These are phyloP conservation scores for Scutellaria galericulata DNA, from an alignment of 257 asterid genomes.

Conservation along the genomic window DNA sequence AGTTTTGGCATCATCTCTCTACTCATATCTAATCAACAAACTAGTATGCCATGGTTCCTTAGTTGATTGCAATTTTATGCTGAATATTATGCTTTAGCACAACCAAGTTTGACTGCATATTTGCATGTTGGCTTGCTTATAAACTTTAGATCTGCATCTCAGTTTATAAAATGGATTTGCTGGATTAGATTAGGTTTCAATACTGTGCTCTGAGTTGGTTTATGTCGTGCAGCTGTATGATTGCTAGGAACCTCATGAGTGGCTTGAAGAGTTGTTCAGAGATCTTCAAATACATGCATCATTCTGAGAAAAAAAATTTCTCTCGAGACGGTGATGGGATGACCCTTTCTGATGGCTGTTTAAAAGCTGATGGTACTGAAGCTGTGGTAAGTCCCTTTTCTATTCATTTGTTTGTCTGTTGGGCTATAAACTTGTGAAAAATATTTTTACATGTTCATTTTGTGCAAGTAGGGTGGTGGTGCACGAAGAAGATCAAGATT, in stretches of 20 bases:
- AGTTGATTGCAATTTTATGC: constrained; percentile 15
- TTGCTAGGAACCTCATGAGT: constrained; percentile 89
- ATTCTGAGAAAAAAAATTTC: constrained; percentile 56
- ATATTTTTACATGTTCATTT: constrained; percentile 27
- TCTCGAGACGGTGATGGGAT: constrained; percentile 56
- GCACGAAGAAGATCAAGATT: constrained; percentile 88
- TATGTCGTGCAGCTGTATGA: constrained; percentile 81
- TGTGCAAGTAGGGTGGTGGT: constrained; percentile 64
- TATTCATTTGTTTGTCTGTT: constrained; percentile 26
- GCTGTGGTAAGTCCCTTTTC: constrained; percentile 54
- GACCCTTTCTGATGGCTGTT: constrained; percentile 58
- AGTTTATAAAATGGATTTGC: constrained; percentile 8
- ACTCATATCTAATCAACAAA: constrained; percentile 23
- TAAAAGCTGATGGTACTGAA: constrained; percentile 75
- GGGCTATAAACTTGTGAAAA: constrained; percentile 24
- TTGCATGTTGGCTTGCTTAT: constrained; percentile 3
- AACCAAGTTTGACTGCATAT: constrained; percentile 10
- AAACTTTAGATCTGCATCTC: constrained; percentile 5
- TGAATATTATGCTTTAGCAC: constrained; percentile 20
- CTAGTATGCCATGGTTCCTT: constrained; percentile 8
- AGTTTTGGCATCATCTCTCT: constrained; percentile 19
- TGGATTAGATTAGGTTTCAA: constrained; percentile 24
- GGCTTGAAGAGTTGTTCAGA: constrained; percentile 86
- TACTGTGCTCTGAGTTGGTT: constrained; percentile 33
- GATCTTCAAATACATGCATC: constrained; percentile 79